Conservation (phyloP, 1,284 basidiomycete genomes). For the Ustilago bromivora region DNA sequence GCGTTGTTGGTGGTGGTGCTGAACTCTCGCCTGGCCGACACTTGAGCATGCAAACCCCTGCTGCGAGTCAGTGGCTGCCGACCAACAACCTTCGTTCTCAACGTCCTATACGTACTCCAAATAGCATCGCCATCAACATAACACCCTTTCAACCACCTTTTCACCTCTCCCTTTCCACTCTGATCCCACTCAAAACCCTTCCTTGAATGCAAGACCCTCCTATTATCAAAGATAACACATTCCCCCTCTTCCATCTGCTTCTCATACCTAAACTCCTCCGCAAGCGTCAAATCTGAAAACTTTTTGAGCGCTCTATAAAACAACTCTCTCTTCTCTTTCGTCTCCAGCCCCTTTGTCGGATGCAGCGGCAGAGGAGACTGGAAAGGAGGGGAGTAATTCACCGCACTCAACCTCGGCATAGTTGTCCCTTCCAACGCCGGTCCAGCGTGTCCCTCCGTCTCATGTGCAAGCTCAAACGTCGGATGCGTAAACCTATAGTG, state of each 20-base stretch:
- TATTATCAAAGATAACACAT: slow-evolving; percentile 90
- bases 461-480: slow-evolving; percentile 78
- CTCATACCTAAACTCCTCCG: slow-evolving; percentile 75
- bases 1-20: slow-evolving; percentile 10
- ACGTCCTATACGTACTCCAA: slow-evolving; percentile 72
- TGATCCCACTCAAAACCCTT: slow-evolving; percentile 78
- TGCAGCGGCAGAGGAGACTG: slow-evolving; percentile 77
- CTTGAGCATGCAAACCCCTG: not conserved
- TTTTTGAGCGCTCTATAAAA: slow-evolving; percentile 74
- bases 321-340: slow-evolving; percentile 25
- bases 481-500: slow-evolving; percentile 84
- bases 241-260: slow-evolving; percentile 85
- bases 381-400: slow-evolving; percentile 97
- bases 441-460: slow-evolving; percentile 52
- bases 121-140: slow-evolving; percentile 85
- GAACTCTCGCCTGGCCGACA: slow-evolving; percentile 15
- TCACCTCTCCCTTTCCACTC: slow-evolving; percentile 57
- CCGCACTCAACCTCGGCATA: slow-evolving; percentile 68
- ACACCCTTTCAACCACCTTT: slow-evolving; percentile 78
- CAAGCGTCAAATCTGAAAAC: slow-evolving; percentile 78
- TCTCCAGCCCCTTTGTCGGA: slow-evolving; percentile 34
- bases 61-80: slow-evolving; percentile 21
- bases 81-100: slow-evolving; percentile 45
- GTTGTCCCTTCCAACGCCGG: slow-evolving; percentile 22
- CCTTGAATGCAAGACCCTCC: slow-evolving; percentile 89